A percentile compares a stretch with the other conserved stretches of the same genome.
These are phyloP conservation scores for Aspergillus ostianus DNA, from an alignment of 495 filamentous ascomycete species.

Conservation along the genomic window DNA sequence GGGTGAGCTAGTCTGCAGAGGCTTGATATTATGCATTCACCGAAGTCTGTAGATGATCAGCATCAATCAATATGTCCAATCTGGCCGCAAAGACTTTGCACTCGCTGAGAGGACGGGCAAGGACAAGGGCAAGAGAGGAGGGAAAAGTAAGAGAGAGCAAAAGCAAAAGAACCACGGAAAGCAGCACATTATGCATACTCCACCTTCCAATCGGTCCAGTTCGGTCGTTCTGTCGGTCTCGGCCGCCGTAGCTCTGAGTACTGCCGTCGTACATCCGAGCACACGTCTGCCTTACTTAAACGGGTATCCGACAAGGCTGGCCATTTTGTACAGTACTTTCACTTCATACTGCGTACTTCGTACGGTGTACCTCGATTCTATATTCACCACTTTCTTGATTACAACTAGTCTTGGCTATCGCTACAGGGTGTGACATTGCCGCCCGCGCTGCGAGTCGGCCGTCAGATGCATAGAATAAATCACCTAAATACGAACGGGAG, in stretches of 20 bases:
- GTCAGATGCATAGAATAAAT: conserved; percentile 5
- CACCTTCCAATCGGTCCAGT: not conserved
- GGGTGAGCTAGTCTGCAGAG: no score
- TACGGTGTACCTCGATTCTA: no score
- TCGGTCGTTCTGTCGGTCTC: not conserved
- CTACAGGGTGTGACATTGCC: conserved; percentile 9
- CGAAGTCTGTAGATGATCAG: not conserved
- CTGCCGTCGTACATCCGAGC: not conserved
- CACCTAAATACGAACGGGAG: conserved; percentile 6
- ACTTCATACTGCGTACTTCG: no score
- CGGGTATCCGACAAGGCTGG: no score
- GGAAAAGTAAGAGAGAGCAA: not conserved
- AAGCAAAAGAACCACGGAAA: not conserved
- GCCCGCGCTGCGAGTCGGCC: conserved; percentile 18
- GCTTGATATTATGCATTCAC: not conserved
- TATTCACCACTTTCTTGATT: no score
- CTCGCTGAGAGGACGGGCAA: no score
- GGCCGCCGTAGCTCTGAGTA: not conserved
- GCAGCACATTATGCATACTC: not conserved
- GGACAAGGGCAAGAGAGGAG: not conserved
- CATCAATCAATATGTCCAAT: not conserved
- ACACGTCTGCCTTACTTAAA: not conserved
- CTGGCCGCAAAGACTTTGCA: no score
- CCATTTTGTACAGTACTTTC: no score
- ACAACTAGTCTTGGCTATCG: conserved; percentile 11